Percentiles rank a stretch among this genome's conserved stretches.
Evolutionary conservation across 1,284 basidiomycete genomes (phyloP).

Genomic region (Exobasidium cylindrosporum): DNA sequence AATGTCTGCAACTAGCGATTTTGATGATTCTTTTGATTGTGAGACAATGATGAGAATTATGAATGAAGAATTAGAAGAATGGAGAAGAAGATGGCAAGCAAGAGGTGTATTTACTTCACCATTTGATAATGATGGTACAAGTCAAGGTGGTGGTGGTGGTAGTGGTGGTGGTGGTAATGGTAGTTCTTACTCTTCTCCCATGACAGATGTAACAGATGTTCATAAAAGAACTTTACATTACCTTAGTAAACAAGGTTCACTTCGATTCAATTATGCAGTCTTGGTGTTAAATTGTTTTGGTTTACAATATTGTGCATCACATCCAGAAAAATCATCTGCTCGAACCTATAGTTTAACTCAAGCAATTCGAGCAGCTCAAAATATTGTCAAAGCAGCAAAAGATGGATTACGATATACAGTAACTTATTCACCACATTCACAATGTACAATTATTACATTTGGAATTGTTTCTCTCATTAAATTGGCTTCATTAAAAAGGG

Average conservation of each 20-base stretch:
- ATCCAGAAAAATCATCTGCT: slow-evolving; percentile 3
- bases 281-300: slow-evolving; percentile 80
- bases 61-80: slow-evolving; percentile 72
- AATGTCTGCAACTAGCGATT: slow-evolving; percentile 74
- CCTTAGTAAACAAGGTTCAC: slow-evolving; percentile 33
- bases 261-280: slow-evolving; percentile 48
- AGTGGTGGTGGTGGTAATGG: neutral
- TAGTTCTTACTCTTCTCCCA: neutral
- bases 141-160: neutral
- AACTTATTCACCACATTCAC: slow-evolving; percentile 78
- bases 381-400: neutral
- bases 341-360: neutral
- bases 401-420: slow-evolving; percentile 3
- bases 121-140: neutral
- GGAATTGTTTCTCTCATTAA: slow-evolving; percentile 64
- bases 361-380: slow-evolving; percentile 1
- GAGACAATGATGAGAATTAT: slow-evolving; percentile 75
- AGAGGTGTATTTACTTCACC: slow-evolving; percentile 15
- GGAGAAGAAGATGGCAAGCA: slow-evolving; percentile 65
- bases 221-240: slow-evolving; percentile 43
- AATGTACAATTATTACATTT: slow-evolving; percentile 85
- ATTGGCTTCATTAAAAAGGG: slow-evolving; percentile 10
- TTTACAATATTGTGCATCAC: slow-evolving; percentile 71
- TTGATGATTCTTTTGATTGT: slow-evolving; percentile 78
- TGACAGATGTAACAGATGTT: slow-evolving; percentile 2